Base-by-base conservation (phyloP, 202 grass and related monocot genomes). In the Hordeum pubiflorum region DNA sequence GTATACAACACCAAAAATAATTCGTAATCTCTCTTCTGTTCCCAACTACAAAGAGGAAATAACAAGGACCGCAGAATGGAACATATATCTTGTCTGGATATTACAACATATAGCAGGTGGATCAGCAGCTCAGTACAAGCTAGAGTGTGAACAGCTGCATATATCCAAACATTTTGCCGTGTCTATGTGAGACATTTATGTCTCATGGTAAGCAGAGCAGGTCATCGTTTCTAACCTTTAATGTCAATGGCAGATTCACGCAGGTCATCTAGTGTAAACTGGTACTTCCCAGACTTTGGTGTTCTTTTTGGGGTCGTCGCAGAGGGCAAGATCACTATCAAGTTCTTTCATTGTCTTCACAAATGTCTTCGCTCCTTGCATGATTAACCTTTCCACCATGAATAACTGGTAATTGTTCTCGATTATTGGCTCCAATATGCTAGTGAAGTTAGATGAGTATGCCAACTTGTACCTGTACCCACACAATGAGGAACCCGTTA, bases 321-420 rank as follows among this genome's bases (percentile, higher is more conserved):
- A 91, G 20, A 97, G 95, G 60, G 83, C 84, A 80, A 94, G 90
- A 86, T 98, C 96, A 20, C 63, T 82, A 26, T 88, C 82, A 7
- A 91, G 88, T 83, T 98, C 96, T 81, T 93, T 93, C 79, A 95
- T 93, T 32, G 96, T 98, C 86, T 98, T 98, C 64, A 95, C 91
- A 67, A 93, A 91, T 2, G 58, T 93, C 86, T 50, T 98, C 57
- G 90, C 90, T 18, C 90, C 92, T 87, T 86, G 87, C 86, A 94
- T 89, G 20, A 97, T 72, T 81, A 97, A 70, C 80, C 92, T 97
- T 83, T 97, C 95, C 9, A 98, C 80, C 77, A 98, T 98, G 72
- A 98, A 98, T 40, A 94, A 81, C 60, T 93, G 92, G 81, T 98
- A 93, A 56, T 95, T 95, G 74, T 98, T 98, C 74, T 93, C 58